Conservation (phyloP, 2,329 filamentous ascomycete genomes). For the Stachybotrys chartarum region DNA sequence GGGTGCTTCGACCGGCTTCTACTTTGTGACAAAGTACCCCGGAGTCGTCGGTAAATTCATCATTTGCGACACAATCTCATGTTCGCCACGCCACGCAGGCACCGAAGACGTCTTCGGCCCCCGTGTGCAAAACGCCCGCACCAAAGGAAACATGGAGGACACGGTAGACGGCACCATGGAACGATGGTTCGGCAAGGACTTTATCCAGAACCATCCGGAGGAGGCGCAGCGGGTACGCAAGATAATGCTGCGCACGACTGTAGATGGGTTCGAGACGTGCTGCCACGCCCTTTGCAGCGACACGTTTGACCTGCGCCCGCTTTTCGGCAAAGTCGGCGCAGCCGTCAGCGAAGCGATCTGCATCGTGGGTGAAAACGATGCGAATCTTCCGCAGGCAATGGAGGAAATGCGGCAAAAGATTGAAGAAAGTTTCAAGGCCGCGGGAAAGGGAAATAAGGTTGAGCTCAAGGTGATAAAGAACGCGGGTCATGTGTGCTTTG, state of each 20-base stretch:
- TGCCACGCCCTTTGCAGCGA: conserved; percentile 27
- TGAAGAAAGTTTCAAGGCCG: conserved; percentile 20
- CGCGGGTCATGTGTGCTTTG: conserved; percentile 30
- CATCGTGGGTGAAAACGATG: conserved; percentile 33
- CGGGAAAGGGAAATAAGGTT: conserved; percentile 16
- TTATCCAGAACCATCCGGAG: conserved; percentile 24
- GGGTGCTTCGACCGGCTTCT: conserved; percentile 32
- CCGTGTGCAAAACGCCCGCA: conserved; percentile 24
- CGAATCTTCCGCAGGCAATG: conserved; percentile 31
- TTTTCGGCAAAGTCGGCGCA: conserved; percentile 22
- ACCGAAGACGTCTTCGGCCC: conserved; percentile 26
- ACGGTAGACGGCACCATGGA: conserved; percentile 25
- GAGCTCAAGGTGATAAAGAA: conserved; percentile 25
- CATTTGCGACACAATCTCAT: conserved; percentile 31
- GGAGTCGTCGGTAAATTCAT: conserved; percentile 28
- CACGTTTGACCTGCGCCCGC: conserved; percentile 30
- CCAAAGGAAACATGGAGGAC: conserved; percentile 21
- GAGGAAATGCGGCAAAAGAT: conserved; percentile 26
- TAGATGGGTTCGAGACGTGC: conserved; percentile 35
- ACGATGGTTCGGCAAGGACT: conserved; percentile 32
- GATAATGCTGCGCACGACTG: conserved; percentile 27
- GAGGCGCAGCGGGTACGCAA: conserved; percentile 26
- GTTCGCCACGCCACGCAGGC: conserved; percentile 28
- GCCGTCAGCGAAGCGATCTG: conserved; percentile 27
- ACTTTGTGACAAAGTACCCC: conserved; percentile 30